These are phyloP conservation scores for Medicago arabica DNA, from an alignment of 306 rosid species.

Conservation along the genomic window DNA sequence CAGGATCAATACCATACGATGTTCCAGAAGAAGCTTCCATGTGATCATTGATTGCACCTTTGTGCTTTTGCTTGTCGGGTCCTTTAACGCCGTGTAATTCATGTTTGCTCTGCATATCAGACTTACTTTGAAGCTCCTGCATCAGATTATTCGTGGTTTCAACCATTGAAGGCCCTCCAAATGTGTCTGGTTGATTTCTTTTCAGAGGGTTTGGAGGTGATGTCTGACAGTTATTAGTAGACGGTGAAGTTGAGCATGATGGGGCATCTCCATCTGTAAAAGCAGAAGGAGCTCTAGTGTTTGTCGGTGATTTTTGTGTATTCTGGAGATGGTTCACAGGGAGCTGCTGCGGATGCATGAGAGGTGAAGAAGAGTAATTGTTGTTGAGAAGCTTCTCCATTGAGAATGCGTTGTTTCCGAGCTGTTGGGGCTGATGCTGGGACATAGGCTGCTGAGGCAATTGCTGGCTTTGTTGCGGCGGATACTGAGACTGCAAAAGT, in stretches of 20 bases:
- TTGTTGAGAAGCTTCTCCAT: slow-evolving; percentile 67
- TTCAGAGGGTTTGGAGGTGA: slow-evolving; percentile 64
- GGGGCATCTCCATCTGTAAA: slow-evolving; percentile 88
- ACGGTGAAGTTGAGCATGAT: slow-evolving; percentile 93
- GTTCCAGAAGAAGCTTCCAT: slow-evolving; percentile 94
- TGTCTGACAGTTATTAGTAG: slow-evolving; percentile 77
- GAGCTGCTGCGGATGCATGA: slow-evolving; percentile 69
- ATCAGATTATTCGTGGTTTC: slow-evolving; percentile 67
- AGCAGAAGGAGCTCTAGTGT: slow-evolving; percentile 72
- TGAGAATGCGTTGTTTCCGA: slow-evolving; percentile 63
- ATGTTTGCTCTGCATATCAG: slow-evolving; percentile 70
- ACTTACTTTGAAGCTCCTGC: slow-evolving; percentile 77
- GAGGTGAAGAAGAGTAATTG: slow-evolving; percentile 63
- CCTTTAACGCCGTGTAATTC: slow-evolving; percentile 69
- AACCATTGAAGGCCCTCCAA: slow-evolving; percentile 55
- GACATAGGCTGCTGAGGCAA: slow-evolving; percentile 62
- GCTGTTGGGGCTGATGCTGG: slow-evolving; percentile 74
- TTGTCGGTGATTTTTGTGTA: slow-evolving; percentile 68
- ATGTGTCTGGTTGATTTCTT: slow-evolving; percentile 69
- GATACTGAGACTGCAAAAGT: slow-evolving; percentile 71
- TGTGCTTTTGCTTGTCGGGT: slow-evolving; percentile 73
- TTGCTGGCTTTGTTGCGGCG: slow-evolving; percentile 80
- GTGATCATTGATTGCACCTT: slow-evolving; percentile 72
- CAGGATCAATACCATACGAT: slow-evolving; percentile 85
- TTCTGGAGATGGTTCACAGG: slow-evolving; percentile 64